Conservation (phyloP, 2,329 filamentous ascomycete genomes). For the Aureobasidium sp. region DNA sequence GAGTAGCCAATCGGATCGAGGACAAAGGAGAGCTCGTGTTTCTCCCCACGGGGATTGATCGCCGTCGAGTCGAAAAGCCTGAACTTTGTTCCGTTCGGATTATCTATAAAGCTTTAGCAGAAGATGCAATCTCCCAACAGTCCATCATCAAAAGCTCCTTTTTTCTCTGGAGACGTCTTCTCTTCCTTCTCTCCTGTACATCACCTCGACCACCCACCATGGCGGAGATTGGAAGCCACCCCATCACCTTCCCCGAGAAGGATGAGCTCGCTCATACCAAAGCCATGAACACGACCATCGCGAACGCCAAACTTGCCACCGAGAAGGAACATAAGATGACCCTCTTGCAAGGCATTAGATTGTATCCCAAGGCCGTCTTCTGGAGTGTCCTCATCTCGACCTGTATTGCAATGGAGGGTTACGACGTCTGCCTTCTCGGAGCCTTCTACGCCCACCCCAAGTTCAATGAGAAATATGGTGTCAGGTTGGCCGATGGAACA, state of each 20-base stretch:
- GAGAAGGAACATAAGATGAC: constrained; percentile 46
- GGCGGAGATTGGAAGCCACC: constrained; percentile 18
- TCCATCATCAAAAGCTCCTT: neutral
- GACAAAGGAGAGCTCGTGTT: neutral
- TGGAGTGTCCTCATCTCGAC: constrained; percentile 87
- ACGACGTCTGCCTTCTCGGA: constrained; percentile 73
- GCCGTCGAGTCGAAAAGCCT: neutral
- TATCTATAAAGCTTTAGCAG: neutral
- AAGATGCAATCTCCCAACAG: constrained; percentile 14
- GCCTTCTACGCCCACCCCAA: constrained; percentile 60
- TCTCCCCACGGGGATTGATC: neutral
- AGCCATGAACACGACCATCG: constrained; percentile 28
- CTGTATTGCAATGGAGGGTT: constrained; percentile 87
- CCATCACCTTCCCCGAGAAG: constrained; percentile 24
- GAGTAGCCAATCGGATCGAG: constrained; percentile 1
- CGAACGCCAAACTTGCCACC: constrained; percentile 39
- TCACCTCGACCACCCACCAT: neutral
- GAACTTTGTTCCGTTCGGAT: neutral
- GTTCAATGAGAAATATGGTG: constrained; percentile 43
- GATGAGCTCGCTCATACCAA: constrained; percentile 28
- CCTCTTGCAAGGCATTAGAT: constrained; percentile 65
- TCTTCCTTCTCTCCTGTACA: neutral
- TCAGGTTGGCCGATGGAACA: constrained; percentile 32
- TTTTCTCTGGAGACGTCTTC: constrained; percentile 2
- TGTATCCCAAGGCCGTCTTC: constrained; percentile 79